Base-by-base conservation (phyloP, 176 grass and related monocot species). In the Areca catechu region DNA sequence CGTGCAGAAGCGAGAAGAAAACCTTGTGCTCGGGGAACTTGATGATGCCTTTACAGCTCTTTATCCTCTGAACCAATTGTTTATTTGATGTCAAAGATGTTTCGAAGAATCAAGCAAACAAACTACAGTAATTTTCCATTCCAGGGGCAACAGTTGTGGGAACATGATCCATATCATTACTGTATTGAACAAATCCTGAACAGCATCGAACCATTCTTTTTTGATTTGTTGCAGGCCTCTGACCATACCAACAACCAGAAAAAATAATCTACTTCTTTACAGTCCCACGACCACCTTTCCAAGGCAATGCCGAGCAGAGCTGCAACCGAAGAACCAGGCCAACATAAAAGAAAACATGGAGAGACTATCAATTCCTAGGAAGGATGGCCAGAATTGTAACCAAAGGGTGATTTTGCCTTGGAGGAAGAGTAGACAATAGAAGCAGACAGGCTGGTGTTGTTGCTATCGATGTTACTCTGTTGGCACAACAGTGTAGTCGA, bases 351-450 rank as follows among this genome's bases (percentile, higher is more conserved):
- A 12, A 43, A 43, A 43, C 34, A 43, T 14, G 14, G 9, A 43
- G 34, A 54, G 19, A 65, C 20, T 0, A 34, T 12, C 34, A 28
- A 23, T 51, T 17, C 10, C 28, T 19, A 65, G 43, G 47, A 65
- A n/a, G 14, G 47, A 51, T 18, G 50, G 5, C 14, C 20, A 55
- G 52, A 68, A 52, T 5, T 49, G 73, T 68, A 86, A 66, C 66
- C 70, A 58, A 84, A 84, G 0, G 76, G 82, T 0, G 75, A 71
- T 63, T 90, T 90, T 28, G 71, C 83, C 80, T 86, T 90, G 24
- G 82, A 77, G 4, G 77, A 61, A 1, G 76, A 66, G 72, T 76
- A 79, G 51, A 79, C 54, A 22, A 62, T 48, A 2, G 22, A 56
- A 18, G 56, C 56, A 18, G 83, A 81, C 65, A 81, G 77, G 65